Evolutionary conservation across 139 green algal genomes (phyloP), one percentile per base, ranked within the genome.

Genomic region (Chlamydomonas eustigma): DNA sequence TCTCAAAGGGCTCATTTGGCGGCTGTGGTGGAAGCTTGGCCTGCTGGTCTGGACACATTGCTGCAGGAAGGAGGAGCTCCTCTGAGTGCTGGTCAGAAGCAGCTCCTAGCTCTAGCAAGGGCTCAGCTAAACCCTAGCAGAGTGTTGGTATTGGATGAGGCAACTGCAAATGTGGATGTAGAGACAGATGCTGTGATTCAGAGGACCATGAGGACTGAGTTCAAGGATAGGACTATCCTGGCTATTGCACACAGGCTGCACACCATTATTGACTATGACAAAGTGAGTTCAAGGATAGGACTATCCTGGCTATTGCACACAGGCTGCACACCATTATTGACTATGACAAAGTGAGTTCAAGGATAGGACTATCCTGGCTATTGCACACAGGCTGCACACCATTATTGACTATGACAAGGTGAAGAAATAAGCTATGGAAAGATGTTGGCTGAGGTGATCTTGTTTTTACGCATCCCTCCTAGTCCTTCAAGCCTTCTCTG

Each of bases 51-150:
- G 73, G 90, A 92, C 79, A 85, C 81, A 24, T 58, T 63, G 18
- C 58, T 78, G 38, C 77, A 84, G 1, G 94, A 98, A 74, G 92
- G 91, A 44, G 94, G 94, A 33, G 85, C 85, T 12, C 95, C 95
- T 65, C 90, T 98, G 36, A 87, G 64, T 3, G 77, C 88, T 22
- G 95, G 95, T 0, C 93, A 98, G 87, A 86, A 91, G 69, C 95
- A 98, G 85, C 90, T 98, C 66, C 80, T 98, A 38, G 93, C 90
- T 68, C 86, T 98, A 76, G 93, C 92, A 2, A 86, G 95, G 4
- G 94, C 95, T 0, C 85, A 98, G 80, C 87, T 98, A 64, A 86
- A 85, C 3, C 73, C 74, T 4, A 78, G 83, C 51, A 88, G 87
- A 72, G 84, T 91, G 39, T 76, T 98, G 32, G 86, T 75, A 28